Base-by-base conservation (phyloP, 75 land plant species). In the Picea sitchensis region DNA sequence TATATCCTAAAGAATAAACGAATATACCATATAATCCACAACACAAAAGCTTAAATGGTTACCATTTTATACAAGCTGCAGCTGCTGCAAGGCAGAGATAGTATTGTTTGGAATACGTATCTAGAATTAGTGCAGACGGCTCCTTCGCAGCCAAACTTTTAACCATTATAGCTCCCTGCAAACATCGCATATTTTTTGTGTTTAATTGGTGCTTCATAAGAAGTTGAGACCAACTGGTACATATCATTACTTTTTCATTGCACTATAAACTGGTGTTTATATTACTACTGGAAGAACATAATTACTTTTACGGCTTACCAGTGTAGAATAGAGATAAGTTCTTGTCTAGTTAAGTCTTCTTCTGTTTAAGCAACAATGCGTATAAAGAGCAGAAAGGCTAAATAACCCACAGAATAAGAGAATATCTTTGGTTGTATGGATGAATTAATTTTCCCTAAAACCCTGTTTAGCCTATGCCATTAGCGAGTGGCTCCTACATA, bases 81-180 rank as follows among this genome's bases (percentile, higher is more conserved):
- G 95, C 91, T 69, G 99, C 95, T 83, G 96, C 99, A 64, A 96
- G 88, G 82, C 98, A 90, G 59, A 96, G 98, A 84, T 96, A 96
- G 79, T 95, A 95, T 80, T 95, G 95, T 81, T 95, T 96, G 84
- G 86, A 83, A 76, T 91, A 96, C 77, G 85, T 87, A 77, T 95
- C 96, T 79, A 92, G 83, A 65, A 90, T 83, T 79, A 85, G 87
- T 18, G 85, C 94, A 20, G 94, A 86, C 38, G 94, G 90, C 47
- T 95, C 95, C 64, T 83, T 90, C 11, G 87, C 87, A 54, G 98
- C 96, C 75, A 96, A 84, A 74, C 76, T 95, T 76, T 93, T 93
- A 44, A 93, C 88, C 87, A 96, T 78, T 47, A 87, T 77, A 73
- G 96, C 87, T 13, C 99, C 99, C 99, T 96, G 83, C 47, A 76